Conservation (phyloP, 2,329 filamentous ascomycete genomes). For the Magnaporthiopsis poae region DNA sequence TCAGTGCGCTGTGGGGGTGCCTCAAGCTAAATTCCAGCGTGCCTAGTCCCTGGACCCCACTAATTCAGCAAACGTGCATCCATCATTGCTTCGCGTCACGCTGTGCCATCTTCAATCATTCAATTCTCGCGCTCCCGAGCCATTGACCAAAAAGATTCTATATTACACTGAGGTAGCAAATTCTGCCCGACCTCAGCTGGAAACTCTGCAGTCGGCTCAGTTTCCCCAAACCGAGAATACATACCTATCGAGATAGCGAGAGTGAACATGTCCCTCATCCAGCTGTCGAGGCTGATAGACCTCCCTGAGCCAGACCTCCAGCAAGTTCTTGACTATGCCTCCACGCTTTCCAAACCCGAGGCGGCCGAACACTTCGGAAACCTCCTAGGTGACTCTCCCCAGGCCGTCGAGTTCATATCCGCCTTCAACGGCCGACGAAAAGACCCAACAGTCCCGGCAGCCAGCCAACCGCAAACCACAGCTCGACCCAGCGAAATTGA, state of each 20-base stretch:
- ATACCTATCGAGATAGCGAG: neutral
- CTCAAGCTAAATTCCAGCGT: neutral
- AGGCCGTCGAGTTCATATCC: constrained; percentile 65
- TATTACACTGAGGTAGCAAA: neutral
- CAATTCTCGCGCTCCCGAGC: neutral
- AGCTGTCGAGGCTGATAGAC: constrained; percentile 70
- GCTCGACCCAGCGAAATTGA: constrained; percentile 19
- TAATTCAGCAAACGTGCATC: neutral
- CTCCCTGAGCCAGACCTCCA: constrained; percentile 75
- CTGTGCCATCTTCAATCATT: neutral
- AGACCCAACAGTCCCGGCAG: constrained; percentile 24
- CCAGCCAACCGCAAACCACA: neutral
- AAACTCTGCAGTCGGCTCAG: neutral
- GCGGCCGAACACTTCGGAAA: constrained; percentile 79
- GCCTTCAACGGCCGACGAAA: constrained; percentile 64
- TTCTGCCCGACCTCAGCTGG: neutral
- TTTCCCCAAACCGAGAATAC: neutral
- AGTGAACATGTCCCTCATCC: constrained; percentile 44
- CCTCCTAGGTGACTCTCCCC: constrained; percentile 75
- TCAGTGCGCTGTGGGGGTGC: neutral
- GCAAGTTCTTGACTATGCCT: constrained; percentile 75
- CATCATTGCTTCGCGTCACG: neutral
- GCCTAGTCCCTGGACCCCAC: neutral
- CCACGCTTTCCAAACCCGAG: constrained; percentile 63
- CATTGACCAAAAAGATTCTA: neutral